These are phyloP conservation scores for Lepidium didymum DNA, from an alignment of 345 rosid species.

Conservation along the genomic window DNA sequence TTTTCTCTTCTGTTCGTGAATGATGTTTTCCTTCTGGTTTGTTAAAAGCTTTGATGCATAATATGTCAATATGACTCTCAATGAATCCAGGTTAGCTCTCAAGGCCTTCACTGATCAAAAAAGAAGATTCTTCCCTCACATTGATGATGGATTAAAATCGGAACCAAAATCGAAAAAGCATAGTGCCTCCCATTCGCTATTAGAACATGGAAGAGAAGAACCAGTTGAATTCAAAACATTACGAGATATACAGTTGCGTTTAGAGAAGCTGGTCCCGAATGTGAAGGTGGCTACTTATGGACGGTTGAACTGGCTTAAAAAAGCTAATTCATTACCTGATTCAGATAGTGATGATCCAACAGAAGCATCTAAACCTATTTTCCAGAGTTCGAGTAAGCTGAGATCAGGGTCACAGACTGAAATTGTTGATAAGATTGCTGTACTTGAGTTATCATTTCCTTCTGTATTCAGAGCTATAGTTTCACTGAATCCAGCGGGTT, in stretches of 20 bases:
- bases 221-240: constrained; percentile 46
- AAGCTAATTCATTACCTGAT: constrained; percentile 60
- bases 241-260: constrained; percentile 46
- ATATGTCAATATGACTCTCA: background rate
- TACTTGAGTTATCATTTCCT: constrained; percentile 67
- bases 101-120: constrained; percentile 95
- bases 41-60: background rate
- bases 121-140: constrained; percentile 79
- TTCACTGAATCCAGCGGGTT: constrained; percentile 91
- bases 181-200: constrained; percentile 30
- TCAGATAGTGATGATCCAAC: constrained; percentile 52
- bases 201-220: constrained; percentile 36
- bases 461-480: constrained; percentile 73
- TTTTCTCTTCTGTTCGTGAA: background rate
- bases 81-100: constrained; percentile 68
- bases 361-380: constrained; percentile 49
- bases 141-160: constrained; percentile 46
- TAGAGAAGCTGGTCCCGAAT: constrained; percentile 57
- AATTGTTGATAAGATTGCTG: constrained; percentile 52
- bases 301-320: constrained; percentile 77
- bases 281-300: constrained; percentile 63
- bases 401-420: constrained; percentile 41
- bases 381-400: constrained; percentile 48
- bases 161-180: constrained; percentile 50
- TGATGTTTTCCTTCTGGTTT: background rate